These are phyloP conservation scores for Penicillium paxilli DNA, from an alignment of 495 filamentous ascomycete species.

Conservation along the genomic window DNA sequence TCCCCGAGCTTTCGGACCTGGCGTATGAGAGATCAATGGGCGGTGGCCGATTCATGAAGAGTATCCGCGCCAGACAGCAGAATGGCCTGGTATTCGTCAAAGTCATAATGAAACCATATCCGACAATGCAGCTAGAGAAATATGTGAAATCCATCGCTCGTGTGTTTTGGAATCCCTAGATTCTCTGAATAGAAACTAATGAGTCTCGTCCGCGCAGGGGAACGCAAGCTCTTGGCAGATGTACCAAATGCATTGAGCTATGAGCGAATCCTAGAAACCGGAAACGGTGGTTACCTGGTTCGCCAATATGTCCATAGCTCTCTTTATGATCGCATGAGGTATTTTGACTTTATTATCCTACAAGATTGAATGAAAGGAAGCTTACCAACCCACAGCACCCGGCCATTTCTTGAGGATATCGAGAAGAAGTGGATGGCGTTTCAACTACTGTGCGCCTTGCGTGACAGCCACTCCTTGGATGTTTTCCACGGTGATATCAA, in stretches of 20 bases:
- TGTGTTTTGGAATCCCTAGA: constrained; percentile 41
- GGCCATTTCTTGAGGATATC: constrained; percentile 95
- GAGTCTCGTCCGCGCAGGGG: constrained; percentile 52
- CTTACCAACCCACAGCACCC: constrained; percentile 60
- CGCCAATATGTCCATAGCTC: constrained; percentile 95
- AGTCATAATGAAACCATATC: constrained; percentile 87
- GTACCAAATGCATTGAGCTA: constrained; percentile 91
- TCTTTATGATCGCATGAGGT: constrained; percentile 93
- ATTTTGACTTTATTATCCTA: constrained; percentile 6
- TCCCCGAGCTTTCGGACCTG: constrained; percentile 85
- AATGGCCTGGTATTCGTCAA: constrained; percentile 92
- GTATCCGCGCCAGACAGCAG: constrained; percentile 82
- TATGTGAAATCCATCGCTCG: constrained; percentile 74
- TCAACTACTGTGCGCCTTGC: constrained; percentile 87
- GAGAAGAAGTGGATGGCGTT: constrained; percentile 99
- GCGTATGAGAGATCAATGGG: constrained; percentile 92
- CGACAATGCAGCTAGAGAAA: constrained; percentile 70
- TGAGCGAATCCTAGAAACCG: constrained; percentile 85
- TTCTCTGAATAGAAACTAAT: constrained; percentile 19
- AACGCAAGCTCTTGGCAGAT: constrained; percentile 74
- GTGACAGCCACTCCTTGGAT: constrained; percentile 88
- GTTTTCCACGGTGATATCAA: constrained; percentile 99
- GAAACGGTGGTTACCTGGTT: constrained; percentile 89
- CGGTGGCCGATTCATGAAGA: constrained; percentile 95
- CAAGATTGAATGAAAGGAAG: not conserved